A percentile compares a stretch with the other conserved stretches of the same genome.
Conservation (phyloP, 345 rosid genomes). For the Pseudoturritis turrita region DNA sequence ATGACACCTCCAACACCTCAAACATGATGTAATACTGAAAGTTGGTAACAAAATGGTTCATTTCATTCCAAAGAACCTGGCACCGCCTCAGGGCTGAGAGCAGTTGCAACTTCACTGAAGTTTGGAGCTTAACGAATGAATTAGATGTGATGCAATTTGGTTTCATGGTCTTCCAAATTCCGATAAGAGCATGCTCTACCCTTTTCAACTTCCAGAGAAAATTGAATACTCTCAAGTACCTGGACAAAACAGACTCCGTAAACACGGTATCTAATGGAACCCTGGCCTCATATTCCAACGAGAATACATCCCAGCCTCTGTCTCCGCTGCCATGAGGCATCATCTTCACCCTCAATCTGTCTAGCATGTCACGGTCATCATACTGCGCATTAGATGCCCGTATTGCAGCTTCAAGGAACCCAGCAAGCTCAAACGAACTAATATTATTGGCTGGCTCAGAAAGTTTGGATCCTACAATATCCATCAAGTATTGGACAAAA, state of each 20-base stretch:
- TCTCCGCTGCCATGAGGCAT: constrained; percentile 93
- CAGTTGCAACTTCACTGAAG: constrained; percentile 64
- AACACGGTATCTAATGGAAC: constrained; percentile 91
- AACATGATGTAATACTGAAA: constrained; percentile 98
- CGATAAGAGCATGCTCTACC: constrained; percentile 95
- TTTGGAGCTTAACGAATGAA: constrained; percentile 69
- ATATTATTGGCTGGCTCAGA: constrained; percentile 97
- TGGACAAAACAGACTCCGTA: constrained; percentile 81
- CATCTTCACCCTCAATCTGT: constrained; percentile 88
- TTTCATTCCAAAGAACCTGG: constrained; percentile 96
- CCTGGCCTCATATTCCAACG: constrained; percentile 91
- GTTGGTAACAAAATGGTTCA: constrained; percentile 96
- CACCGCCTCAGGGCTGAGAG: constrained; percentile 82
- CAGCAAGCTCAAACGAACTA: constrained; percentile 93
- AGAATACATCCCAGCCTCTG: constrained; percentile 98
- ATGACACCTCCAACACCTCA: constrained; percentile 95
- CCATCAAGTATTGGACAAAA: constrained; percentile 95
- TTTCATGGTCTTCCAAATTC: constrained; percentile 99
- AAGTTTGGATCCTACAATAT: constrained; percentile 87
- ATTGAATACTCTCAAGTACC: constrained; percentile 82
- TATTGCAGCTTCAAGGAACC: constrained; percentile 85
- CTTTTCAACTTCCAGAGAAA: constrained; percentile 95
- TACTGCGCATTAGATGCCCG: constrained; percentile 98
- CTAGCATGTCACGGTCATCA: constrained; percentile 87
- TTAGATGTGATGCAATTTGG: constrained; percentile 89